Evolutionary conservation across 257 asterid genomes (phyloP).

Genomic region (Ligustrum vulgare): DNA sequence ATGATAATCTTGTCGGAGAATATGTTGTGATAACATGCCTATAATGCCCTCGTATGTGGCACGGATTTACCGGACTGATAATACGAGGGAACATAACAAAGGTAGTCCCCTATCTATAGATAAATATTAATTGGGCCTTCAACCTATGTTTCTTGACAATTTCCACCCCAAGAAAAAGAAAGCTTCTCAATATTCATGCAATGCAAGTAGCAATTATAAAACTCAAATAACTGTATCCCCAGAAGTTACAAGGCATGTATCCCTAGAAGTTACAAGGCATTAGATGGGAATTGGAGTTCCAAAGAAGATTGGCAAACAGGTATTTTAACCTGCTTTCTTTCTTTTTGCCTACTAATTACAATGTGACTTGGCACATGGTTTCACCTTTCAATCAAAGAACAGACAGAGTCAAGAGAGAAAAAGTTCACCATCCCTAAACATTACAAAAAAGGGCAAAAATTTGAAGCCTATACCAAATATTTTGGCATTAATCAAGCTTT

Average conservation of each 20-base stretch:
- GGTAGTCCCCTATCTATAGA: not conserved
- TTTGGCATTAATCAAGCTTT: not conserved
- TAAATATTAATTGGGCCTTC: not conserved
- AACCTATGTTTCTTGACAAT: not conserved
- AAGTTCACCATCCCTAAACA: not conserved
- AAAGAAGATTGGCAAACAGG: not conserved
- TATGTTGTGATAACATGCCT: not conserved
- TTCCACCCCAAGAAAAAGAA: too few species aligned
- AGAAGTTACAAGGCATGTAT: not conserved
- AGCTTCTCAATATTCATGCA: too few species aligned
- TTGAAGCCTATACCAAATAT: not conserved
- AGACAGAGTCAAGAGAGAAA: not conserved
- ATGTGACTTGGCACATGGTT: not conserved
- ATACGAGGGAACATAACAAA: not conserved
- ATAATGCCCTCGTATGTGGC: not conserved
- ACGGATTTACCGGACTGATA: too few species aligned
- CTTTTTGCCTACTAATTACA: not conserved
- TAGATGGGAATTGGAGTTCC: not conserved
- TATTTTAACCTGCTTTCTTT: not conserved
- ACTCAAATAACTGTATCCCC: not conserved
- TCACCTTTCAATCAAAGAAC: not conserved
- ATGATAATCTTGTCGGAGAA: too few species aligned
- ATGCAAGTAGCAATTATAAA: too few species aligned
- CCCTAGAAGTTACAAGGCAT: not conserved
- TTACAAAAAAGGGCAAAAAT: slow-evolving; percentile 1